Conservation (phyloP, 2,329 filamentous ascomycete genomes). For the Reticulascus tulasneorum region DNA sequence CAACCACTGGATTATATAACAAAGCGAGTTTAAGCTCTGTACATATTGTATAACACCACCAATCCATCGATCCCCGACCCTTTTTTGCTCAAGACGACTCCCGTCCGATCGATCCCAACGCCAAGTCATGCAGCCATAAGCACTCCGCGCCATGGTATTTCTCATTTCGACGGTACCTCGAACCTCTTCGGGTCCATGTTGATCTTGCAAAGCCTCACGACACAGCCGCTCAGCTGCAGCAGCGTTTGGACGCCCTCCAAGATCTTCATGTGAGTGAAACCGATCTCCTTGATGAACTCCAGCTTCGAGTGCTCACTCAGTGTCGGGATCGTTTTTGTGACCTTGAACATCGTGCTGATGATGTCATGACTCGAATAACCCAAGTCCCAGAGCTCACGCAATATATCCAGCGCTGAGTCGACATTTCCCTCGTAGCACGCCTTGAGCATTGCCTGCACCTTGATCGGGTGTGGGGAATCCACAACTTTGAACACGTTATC, state of each 20-base stretch:
- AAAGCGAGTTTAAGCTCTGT: slow-evolving; percentile 3
- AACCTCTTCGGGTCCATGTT: slow-evolving; percentile 94
- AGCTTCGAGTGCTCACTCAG: slow-evolving; percentile 92
- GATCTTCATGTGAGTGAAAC: slow-evolving; percentile 98
- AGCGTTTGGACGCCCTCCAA: slow-evolving; percentile 96
- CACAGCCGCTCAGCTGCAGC: slow-evolving; percentile 87
- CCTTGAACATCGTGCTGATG: slow-evolving; percentile 98
- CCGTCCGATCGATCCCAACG: slow-evolving; percentile 28
- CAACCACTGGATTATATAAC: neutral
- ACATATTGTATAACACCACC: slow-evolving; percentile 7
- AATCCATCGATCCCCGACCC: slow-evolving; percentile 3
- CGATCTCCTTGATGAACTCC: slow-evolving; percentile 98
- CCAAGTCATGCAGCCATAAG: slow-evolving; percentile 23
- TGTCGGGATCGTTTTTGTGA: slow-evolving; percentile 91
- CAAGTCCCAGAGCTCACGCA: slow-evolving; percentile 89
- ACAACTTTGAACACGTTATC: slow-evolving; percentile 99
- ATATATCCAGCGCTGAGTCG: slow-evolving; percentile 76
- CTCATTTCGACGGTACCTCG: slow-evolving; percentile 34
- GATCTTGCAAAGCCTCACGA: slow-evolving; percentile 86
- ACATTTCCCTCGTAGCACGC: slow-evolving; percentile 91
- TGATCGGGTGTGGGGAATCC: slow-evolving; percentile 94
- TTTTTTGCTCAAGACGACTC: too few species aligned
- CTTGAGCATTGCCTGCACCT: slow-evolving; percentile 98
- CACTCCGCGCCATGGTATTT: neutral
- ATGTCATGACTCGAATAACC: slow-evolving; percentile 99